Percentiles rank a stretch among this genome's conserved stretches.
Conservation (phyloP, 2,329 filamentous ascomycete genomes). For the Pestalotiopsis sp. region DNA sequence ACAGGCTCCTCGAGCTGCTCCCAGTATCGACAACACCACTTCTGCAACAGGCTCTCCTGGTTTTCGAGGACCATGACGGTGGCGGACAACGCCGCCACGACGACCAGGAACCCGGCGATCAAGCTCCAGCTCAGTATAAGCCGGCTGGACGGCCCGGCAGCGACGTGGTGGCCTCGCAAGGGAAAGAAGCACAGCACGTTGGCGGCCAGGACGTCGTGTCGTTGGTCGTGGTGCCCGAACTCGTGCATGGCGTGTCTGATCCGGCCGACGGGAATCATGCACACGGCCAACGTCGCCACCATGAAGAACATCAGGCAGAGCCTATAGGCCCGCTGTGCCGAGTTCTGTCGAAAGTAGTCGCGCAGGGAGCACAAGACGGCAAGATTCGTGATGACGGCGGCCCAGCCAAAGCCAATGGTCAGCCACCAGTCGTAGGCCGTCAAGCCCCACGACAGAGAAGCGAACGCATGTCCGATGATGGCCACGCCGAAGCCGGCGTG, state of each 20-base stretch:
- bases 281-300: constrained; percentile 20
- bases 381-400: constrained; percentile 25
- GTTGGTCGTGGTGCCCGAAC: constrained; percentile 14
- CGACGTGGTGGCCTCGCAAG: constrained; percentile 14
- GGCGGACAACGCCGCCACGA: constrained; percentile 12
- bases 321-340: constrained; percentile 22
- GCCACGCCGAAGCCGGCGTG: constrained; percentile 26
- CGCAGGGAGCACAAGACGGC: constrained; percentile 22
- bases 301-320: constrained; percentile 20
- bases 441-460: constrained; percentile 19
- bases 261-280: constrained; percentile 25
- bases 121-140: constrained; percentile 14
- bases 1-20: constrained; percentile 22
- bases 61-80: constrained; percentile 10
- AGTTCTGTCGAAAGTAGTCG: constrained; percentile 19
- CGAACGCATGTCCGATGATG: constrained; percentile 23
- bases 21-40: constrained; percentile 23
- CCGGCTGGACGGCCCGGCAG: background rate
- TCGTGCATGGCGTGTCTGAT: constrained; percentile 20
- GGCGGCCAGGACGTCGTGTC: constrained; percentile 16
- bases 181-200: constrained; percentile 26
- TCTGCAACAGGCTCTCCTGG: constrained; percentile 20
- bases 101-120: constrained; percentile 15
- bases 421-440: constrained; percentile 28
- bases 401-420: constrained; percentile 25